Evolutionary conservation across 345 rosid genomes (phyloP).

Genomic region (Streptanthus diversifolius): DNA sequence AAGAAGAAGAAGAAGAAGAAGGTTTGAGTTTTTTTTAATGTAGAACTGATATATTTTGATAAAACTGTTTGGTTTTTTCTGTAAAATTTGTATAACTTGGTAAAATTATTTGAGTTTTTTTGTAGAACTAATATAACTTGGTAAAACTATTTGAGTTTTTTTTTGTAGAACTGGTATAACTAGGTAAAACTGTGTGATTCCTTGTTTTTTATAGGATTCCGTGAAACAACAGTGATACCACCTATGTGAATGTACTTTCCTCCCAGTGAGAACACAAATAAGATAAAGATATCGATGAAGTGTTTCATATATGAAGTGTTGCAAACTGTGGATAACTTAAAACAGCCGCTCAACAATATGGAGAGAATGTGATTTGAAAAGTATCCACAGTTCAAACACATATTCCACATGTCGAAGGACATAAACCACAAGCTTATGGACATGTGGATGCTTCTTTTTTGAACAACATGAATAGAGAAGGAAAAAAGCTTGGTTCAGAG

Average conservation of each 20-base stretch:
- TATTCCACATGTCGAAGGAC: not conserved
- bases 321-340: not conserved
- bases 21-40: too few relatives aligned
- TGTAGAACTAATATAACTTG: too few relatives aligned
- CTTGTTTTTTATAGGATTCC: too few relatives aligned
- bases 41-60: too few relatives aligned
- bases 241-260: not conserved
- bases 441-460: not conserved
- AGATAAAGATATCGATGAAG: not conserved
- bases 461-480: not conserved
- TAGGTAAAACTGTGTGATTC: too few relatives aligned
- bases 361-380: not conserved
- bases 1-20: too few relatives aligned
- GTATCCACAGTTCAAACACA: not conserved
- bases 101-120: too few relatives aligned
- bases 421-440: not conserved
- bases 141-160: too few relatives aligned
- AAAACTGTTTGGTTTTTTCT: too few relatives aligned
- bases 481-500: not conserved
- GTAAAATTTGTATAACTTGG: too few relatives aligned
- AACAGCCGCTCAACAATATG: not conserved
- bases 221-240: not conserved
- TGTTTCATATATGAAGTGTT: not conserved
- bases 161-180: too few relatives aligned
- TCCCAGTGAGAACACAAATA: not conserved